Base-by-base conservation (phyloP, 441 rosid species). In the Brassica balearica region DNA sequence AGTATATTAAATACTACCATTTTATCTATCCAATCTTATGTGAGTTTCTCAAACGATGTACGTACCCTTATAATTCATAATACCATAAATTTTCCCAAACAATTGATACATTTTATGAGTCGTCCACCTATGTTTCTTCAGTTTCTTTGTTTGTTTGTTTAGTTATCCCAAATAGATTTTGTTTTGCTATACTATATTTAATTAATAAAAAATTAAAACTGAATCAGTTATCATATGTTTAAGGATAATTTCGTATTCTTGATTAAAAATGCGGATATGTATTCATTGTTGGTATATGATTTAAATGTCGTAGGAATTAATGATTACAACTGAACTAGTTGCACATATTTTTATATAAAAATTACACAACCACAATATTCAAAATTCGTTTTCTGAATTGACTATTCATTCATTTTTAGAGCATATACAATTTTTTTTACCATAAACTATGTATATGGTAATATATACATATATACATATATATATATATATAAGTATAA, bases 211-310 rank as follows among this genome's bases (percentile, higher is more conserved):
- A 14, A 60, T 29, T 29, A n/a, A 6, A 71, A 15, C 19, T n/a
- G 15, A 61, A 60, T 38, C 59, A 61, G 68, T 60, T 41, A 7
- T 6, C 56, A 43, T n/a, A 61, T 43, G 41, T 25, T 43, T 41
- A 41, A 36, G 61, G 56, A 8, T 71, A 59, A 60, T 41, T 60
- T 41, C 19, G 25, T 43, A 41, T 72, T 20, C 9, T 59, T 59
- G 56, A 22, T 7, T 2, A 19, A 2, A 19, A 55, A 56, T 1
- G 8, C 36, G 12, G 17, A 25, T 61, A n/a, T 59, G 23, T 59
- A 59, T 59, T 46, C n/a, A 46, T 12, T 46, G 12, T 58, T 58
- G 27, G 22, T 22, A 19, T n/a, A 12, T 20, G 56, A 55, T 55
- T 15, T 55, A 22, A 15, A 6, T 23, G 29, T 12, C 23, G 38